Evolutionary conservation across 2,329 filamentous ascomycete species (phyloP), one percentile per base, ranked within the genome.

Genomic region (Blastomyces emzantsi): DNA sequence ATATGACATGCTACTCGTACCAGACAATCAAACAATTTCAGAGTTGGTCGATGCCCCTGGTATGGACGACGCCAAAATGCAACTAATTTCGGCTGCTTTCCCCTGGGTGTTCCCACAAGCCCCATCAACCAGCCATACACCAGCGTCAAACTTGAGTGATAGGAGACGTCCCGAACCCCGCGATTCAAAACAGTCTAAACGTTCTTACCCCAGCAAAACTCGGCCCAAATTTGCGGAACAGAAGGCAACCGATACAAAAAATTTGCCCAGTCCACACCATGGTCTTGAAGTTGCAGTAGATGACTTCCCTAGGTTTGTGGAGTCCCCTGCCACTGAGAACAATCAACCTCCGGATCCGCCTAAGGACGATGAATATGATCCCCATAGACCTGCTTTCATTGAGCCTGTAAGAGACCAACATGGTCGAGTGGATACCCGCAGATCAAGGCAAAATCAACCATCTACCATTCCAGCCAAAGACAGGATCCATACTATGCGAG

Each of bases 1-100:
- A 64, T 78, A 77, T 63, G 80, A 86, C 64, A 86, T 87, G 83
- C 80, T 88, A 61, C 80, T 83, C 66, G 74, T 87, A 54, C 85
- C 85, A 1, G 80, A 83, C 66, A 74, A 77, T 43, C 45, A 64
- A 1, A 60, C 58, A 13, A 60, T 71, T 28, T 64, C 65, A 49
- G 66, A 64, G 8, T 73, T 86, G 30, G 75, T 81, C 22, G 76
- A 79, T 63, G 78, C 80, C 43, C 79, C 77, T 9, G 83, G 83
- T 15, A 85, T 86, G 79, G 80, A 85, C 69, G 80, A 82, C 51
- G 73, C 79, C 56, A 86, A 85, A 70, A 73, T 84, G 13, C 76
- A 75, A 45, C 74, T 83, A 51, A 77, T 85, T 64, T 77, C 77
- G 11, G 80, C 79, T 57, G 80, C 81, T 8, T 80, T 85, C 62